Conservation (phyloP, 345 rosid genomes). For the Dovyalis caffra region DNA sequence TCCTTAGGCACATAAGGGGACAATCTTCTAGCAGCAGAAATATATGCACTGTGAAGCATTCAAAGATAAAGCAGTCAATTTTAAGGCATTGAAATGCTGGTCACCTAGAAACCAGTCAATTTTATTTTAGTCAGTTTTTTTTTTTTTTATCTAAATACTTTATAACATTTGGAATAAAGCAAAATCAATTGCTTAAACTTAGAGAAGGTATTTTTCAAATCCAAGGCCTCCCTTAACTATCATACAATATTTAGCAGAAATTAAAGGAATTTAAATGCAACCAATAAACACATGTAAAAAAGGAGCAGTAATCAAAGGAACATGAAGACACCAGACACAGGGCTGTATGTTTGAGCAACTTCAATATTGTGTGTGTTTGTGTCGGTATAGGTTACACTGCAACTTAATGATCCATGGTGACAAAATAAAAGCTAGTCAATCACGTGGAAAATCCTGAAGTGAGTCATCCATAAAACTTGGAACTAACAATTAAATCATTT, state of each 20-base stretch:
- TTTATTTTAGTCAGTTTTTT: not conserved
- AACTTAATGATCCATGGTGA: not conserved
- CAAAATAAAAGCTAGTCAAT: not conserved
- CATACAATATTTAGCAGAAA: not conserved
- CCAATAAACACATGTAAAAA: not conserved
- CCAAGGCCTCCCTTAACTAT: slow-evolving; percentile 11
- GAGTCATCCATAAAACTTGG: not conserved
- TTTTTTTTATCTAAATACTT: not conserved
- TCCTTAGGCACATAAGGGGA: slow-evolving; percentile 84
- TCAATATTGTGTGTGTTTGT: not conserved
- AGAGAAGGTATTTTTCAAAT: not conserved
- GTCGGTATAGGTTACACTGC: not conserved
- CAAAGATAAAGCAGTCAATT: not conserved
- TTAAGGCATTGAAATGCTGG: not conserved
- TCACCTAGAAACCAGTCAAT: not conserved
- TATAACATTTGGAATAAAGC: not conserved
- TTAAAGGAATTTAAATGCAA: not conserved
- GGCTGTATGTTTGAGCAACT: not conserved
- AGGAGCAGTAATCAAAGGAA: not conserved
- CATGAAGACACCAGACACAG: not conserved
- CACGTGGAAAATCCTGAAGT: not conserved
- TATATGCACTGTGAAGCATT: slow-evolving; percentile 63
- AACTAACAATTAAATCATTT: not conserved
- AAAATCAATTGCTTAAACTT: not conserved
- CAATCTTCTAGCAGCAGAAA: slow-evolving; percentile 87